Evolutionary conservation across 192 early-diverging fungal species (phyloP), one percentile per base, ranked within the genome.

Genomic region (Chytriomyces hyalinus): DNA sequence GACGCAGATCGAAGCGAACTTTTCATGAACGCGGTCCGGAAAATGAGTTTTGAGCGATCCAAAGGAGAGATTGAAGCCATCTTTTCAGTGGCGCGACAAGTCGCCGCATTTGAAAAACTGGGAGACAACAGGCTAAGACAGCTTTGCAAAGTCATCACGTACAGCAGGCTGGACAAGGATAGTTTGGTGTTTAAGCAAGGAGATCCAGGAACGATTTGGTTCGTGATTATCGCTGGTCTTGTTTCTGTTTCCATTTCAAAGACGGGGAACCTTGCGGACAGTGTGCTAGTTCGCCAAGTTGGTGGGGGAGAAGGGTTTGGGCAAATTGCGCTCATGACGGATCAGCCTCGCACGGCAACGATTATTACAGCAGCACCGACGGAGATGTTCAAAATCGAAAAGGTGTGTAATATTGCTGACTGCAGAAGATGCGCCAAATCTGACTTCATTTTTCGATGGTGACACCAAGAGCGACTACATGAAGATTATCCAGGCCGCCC

Each of bases 131-230:
- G 46, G 22, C 20, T 78, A 6, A 24, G 60, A 61, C 44, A 71
- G 22, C 50, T 78, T 6, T 78, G 77, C 49, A 45, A 46, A 26
- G 61, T 70, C 22, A 36, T 78, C 7, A 11, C 28, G 28, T 72
- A 72, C 45, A 65, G 15, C 8, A 44, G 24, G 49, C 11, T 71
- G 7, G 24, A 61, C 11, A 50, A 15, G 22, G 62, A 72, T 47
- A 53, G 77, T 5, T 11, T 49, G 8, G 63, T 78, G 17, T 78
- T 78, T 53, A 70, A 62, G 36, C 77, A 78, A 72, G 77, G 70
- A 7, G 85, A 86, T n/a, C 28, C 50, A 5, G 86, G 77, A 20
- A 87, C 84, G 6, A 73, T 80, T 15, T 87, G 85, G 85, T 87
- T 78, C 70, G 78, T 87, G 64, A 82, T 87, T 61, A 73, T 87